phyloP scores from a whole-genome alignment of 106 monocot genomes.

The Allium cepa region DNA sequence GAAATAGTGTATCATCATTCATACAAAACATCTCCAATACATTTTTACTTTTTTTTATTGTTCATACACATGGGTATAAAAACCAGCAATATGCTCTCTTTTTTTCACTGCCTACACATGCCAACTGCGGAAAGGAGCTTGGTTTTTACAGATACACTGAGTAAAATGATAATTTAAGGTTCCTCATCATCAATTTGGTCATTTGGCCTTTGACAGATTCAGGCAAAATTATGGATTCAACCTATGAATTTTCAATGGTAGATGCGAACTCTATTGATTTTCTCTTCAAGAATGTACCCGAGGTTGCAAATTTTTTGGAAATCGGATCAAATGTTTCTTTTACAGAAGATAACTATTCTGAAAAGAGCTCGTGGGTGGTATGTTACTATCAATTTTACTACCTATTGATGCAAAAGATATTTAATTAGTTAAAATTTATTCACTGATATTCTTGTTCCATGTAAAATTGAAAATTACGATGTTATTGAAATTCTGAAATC shows the following conservation, averaged over 20 bases:
- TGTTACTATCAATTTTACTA: conserved; percentile 12
- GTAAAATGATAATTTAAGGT: neutral
- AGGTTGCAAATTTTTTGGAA: conserved; percentile 56
- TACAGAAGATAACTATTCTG: conserved; percentile 39
- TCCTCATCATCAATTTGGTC: neutral
- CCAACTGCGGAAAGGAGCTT: too few relatives aligned
- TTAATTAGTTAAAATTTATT: neutral
- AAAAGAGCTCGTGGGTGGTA: conserved; percentile 87
- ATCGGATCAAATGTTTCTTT: conserved; percentile 40
- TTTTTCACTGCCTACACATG: too few relatives aligned
- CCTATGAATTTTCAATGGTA: conserved; percentile 77
- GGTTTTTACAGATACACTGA: too few relatives aligned
- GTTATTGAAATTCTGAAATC: too few relatives aligned
- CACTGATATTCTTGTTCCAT: too few relatives aligned
- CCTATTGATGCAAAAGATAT: neutral
- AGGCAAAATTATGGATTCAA: conserved; percentile 51
- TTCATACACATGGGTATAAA: too few relatives aligned
- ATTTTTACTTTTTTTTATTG: too few relatives aligned
- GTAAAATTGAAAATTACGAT: too few relatives aligned
- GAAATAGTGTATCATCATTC: too few relatives aligned
- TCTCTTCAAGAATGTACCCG: conserved; percentile 86
- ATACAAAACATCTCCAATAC: too few relatives aligned
- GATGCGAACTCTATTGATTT: conserved; percentile 90
- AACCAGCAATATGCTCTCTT: too few relatives aligned
- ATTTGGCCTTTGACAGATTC: conserved; percentile 31